Conservation (phyloP, 768 basidiomycete species). For the Sarcodon sp. region DNA sequence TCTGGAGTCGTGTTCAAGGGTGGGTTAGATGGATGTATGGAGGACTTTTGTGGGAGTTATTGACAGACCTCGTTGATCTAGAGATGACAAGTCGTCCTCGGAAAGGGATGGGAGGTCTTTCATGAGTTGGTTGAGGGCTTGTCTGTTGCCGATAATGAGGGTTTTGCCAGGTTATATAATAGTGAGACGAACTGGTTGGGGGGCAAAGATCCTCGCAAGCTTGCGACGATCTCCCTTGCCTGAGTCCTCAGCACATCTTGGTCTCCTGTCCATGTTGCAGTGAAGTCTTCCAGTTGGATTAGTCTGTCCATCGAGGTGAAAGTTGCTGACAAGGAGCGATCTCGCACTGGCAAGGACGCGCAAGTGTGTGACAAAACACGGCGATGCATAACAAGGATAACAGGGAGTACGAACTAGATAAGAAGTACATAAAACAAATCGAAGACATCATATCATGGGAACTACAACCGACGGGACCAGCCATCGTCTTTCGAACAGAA, state of each 20-base stretch:
- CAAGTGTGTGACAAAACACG: too few species aligned
- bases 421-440: neutral
- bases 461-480: neutral
- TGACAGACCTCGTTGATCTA: neutral
- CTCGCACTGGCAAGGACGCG: too few species aligned
- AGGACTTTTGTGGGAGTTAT: neutral
- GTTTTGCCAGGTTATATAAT: neutral
- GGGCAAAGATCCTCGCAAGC: neutral
- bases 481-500: slow-evolving; percentile 1
- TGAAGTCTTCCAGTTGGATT: neutral
- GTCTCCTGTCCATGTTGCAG: neutral
- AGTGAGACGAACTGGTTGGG: neutral
- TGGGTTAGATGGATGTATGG: neutral
- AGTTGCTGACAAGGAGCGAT: too few species aligned
- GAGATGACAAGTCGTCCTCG: neutral
- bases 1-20: slow-evolving; percentile 25
- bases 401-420: neutral
- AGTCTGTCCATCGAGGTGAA: neutral
- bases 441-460: neutral
- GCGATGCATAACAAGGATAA: too few species aligned
- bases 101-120: neutral
- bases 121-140: neutral
- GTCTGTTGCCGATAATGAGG: neutral
- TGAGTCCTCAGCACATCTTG: neutral
- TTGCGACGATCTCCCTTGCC: neutral